Conservation (phyloP, 805 yeast genomes). For the Starmerella vitae region DNA sequence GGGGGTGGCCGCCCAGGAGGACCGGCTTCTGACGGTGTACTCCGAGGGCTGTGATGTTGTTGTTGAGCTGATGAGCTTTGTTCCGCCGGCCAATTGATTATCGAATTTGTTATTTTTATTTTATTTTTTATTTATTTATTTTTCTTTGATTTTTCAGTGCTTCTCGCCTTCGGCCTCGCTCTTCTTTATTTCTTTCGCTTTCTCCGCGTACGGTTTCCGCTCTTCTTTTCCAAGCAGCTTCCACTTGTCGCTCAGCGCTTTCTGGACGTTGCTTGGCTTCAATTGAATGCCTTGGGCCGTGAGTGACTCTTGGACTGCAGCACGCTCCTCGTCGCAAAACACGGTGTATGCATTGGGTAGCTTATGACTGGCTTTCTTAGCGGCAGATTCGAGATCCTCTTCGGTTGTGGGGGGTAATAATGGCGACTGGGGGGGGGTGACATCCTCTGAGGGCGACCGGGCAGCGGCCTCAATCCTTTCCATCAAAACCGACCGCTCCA, state of each 20-base stretch:
- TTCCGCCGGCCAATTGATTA: slow-evolving; percentile 8
- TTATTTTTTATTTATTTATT: too few relatives aligned
- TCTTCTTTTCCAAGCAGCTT: slow-evolving; percentile 44
- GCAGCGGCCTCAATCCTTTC: slow-evolving; percentile 51
- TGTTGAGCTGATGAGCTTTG: slow-evolving; percentile 30
- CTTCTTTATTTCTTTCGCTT: slow-evolving; percentile 14
- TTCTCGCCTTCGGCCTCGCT: slow-evolving; percentile 9
- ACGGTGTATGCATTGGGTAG: slow-evolving; percentile 60
- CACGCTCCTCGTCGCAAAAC: slow-evolving; percentile 79
- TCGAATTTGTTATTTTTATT: too few relatives aligned
- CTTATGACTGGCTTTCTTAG: slow-evolving; percentile 3
- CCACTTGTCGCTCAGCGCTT: slow-evolving; percentile 46
- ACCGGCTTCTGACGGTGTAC: slow-evolving; percentile 29
- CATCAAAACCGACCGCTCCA: slow-evolving; percentile 68
- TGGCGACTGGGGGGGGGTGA: slow-evolving; percentile 13
- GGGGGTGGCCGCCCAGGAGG: slow-evolving; percentile 31
- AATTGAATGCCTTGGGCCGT: slow-evolving; percentile 25
- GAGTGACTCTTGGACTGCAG: slow-evolving; percentile 45
- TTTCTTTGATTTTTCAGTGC: too few relatives aligned
- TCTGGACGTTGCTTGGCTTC: slow-evolving; percentile 11
- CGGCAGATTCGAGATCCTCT: slow-evolving; percentile 2
- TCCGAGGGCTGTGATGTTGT: slow-evolving; percentile 17
- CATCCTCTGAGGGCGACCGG: slow-evolving; percentile 7
- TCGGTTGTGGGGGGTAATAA: not conserved
- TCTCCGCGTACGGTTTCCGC: slow-evolving; percentile 18